These are phyloP conservation scores for Xylariales sp. DNA, from an alignment of 2,329 filamentous ascomycete genomes.

Conservation along the genomic window DNA sequence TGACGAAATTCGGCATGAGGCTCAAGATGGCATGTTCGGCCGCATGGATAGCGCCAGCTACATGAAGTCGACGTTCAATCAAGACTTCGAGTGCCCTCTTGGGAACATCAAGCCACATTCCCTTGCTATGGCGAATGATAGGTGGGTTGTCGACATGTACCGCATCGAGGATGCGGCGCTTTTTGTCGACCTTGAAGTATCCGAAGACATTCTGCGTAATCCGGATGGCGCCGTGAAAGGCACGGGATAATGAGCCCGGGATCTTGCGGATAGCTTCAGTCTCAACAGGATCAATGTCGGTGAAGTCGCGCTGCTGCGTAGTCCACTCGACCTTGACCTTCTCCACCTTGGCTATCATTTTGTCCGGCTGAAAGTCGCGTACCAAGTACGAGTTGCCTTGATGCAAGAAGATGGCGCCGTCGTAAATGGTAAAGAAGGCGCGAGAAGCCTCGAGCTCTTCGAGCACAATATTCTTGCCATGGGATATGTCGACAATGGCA, in stretches of 20 bases:
- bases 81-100: slow-evolving; percentile 74
- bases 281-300: slow-evolving; percentile 88
- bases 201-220: slow-evolving; percentile 89
- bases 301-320: slow-evolving; percentile 87
- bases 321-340: slow-evolving; percentile 92
- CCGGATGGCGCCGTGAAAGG: slow-evolving; percentile 81
- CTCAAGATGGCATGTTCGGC: slow-evolving; percentile 88
- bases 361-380: slow-evolving; percentile 78
- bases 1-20: slow-evolving; percentile 84
- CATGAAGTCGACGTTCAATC: slow-evolving; percentile 64
- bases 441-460: slow-evolving; percentile 95
- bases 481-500: slow-evolving; percentile 83
- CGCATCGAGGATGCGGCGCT: slow-evolving; percentile 80
- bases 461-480: slow-evolving; percentile 76
- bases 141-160: slow-evolving; percentile 91
- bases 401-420: slow-evolving; percentile 94
- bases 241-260: slow-evolving; percentile 55
- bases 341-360: slow-evolving; percentile 80
- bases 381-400: slow-evolving; percentile 93
- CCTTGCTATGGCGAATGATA: slow-evolving; percentile 77
- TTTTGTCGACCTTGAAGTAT: slow-evolving; percentile 94
- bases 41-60: slow-evolving; percentile 87
- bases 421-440: slow-evolving; percentile 94
- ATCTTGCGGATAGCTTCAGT: slow-evolving; percentile 82
- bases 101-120: slow-evolving; percentile 94